Base-by-base conservation (phyloP, 768 basidiomycete genomes). In the Lentinus brumalis region DNA sequence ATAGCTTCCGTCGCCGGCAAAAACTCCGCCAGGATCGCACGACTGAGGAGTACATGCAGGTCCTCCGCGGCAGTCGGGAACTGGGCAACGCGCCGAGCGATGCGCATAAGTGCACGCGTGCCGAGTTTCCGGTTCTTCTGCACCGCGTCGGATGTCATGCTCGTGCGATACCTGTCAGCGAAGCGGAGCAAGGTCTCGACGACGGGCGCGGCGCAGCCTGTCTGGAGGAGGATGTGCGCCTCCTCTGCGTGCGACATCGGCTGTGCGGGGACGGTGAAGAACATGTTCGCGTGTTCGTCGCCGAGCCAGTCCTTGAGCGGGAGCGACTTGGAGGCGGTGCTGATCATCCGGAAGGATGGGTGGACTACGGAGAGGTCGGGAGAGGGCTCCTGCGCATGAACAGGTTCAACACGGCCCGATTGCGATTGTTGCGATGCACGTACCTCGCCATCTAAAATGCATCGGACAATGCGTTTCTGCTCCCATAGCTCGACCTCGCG, bases 241-340 rank as follows among this genome's bases (percentile, higher is more conserved):
- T 89, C 86, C 69, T 89, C 86, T 0, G 69, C 63, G 14, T 59
- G 63, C 31, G 77, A 75, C 86, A 89, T 89, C 1, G 86, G 85
- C 65, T 83, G 83, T 45, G 81, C 78, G 8, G 83, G 80, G 14
- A 89, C 69, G 10, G 86, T 71, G 70, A 87, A 84, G 77, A 89
- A 87, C 86, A 87, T 87, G 66, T 87, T 88, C 29, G 84, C 81
- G 67, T 87, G 83, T 66, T 89, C 86, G 59, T 83, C 81, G 1
- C 80, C 77, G 30, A 89, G 78, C 87, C 86, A 89, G 67, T 88
- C 86, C 66, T 84, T 83, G n/a, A 87, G 73, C n/a, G 83, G 81
- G 1, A 83, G 70, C 1, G 86, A 86, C 66, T 84, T 86, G 41
- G 86, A 86, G 6, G 86, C 83, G 0, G 86, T 88, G 52, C 76